Evolutionary conservation across 768 basidiomycete genomes (phyloP).

Genomic region (Dentipellis sp.): DNA sequence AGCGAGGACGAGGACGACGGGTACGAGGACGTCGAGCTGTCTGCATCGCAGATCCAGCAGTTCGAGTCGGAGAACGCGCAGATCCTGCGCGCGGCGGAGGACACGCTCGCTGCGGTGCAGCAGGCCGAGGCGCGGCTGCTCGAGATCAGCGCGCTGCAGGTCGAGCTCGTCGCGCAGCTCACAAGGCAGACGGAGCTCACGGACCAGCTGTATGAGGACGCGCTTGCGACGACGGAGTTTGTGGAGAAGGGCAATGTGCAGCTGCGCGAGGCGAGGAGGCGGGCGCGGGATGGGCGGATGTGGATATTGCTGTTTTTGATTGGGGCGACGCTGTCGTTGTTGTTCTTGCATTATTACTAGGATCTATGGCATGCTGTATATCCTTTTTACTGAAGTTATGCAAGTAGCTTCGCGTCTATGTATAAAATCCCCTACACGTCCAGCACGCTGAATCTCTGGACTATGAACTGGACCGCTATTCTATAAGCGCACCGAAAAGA

Average conservation of each 20-base stretch:
- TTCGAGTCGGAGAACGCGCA: slow-evolving; percentile 90
- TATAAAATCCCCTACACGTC: too few relatives aligned
- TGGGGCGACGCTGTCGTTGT: slow-evolving; percentile 81
- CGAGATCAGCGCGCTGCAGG: slow-evolving; percentile 90
- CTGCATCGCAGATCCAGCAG: slow-evolving; percentile 80
- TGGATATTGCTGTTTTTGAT: slow-evolving; percentile 90
- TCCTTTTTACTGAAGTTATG: neutral
- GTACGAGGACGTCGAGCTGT: slow-evolving; percentile 75
- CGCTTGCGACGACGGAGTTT: slow-evolving; percentile 75
- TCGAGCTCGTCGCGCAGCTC: slow-evolving; percentile 83
- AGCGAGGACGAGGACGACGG: slow-evolving; percentile 43
- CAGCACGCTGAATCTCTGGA: too few relatives aligned
- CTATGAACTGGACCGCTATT: too few relatives aligned
- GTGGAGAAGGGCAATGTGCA: slow-evolving; percentile 89
- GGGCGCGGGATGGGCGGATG: slow-evolving; percentile 79
- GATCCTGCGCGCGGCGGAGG: slow-evolving; percentile 76
- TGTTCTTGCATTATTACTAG: slow-evolving; percentile 91
- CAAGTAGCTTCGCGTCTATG: too few relatives aligned
- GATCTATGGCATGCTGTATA: neutral
- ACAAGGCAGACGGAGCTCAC: slow-evolving; percentile 87
- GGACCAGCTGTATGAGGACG: slow-evolving; percentile 92
- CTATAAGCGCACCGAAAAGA: too few relatives aligned
- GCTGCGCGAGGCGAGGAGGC: slow-evolving; percentile 78
- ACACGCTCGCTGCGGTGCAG: slow-evolving; percentile 82
- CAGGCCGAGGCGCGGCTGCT: slow-evolving; percentile 85